Evolutionary conservation across 2,329 filamentous ascomycete genomes (phyloP).

Genomic region (Aspergillus jensenii): DNA sequence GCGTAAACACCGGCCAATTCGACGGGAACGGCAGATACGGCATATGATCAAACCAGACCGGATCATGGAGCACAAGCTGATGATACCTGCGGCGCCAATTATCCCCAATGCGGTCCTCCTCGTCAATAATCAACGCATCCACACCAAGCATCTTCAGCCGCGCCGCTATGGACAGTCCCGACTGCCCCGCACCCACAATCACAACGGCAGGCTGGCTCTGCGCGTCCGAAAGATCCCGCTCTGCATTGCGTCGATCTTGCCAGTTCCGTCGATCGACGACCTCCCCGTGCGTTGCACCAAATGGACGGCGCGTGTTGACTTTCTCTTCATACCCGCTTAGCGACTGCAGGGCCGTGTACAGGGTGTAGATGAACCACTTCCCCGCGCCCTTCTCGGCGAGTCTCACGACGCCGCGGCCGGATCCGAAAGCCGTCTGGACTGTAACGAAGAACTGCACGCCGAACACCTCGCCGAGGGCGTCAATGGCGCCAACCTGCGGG

Average conservation of each 20-base stretch:
- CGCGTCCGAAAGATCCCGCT: slow-evolving; percentile 50
- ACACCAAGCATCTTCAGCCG: slow-evolving; percentile 61
- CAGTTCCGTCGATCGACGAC: slow-evolving; percentile 59
- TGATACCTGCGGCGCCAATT: slow-evolving; percentile 65
- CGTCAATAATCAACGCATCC: slow-evolving; percentile 58
- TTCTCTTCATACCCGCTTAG: slow-evolving; percentile 57
- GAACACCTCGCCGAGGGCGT: slow-evolving; percentile 49
- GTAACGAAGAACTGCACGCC: slow-evolving; percentile 60
- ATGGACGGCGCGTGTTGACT: slow-evolving; percentile 48
- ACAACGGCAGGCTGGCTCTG: slow-evolving; percentile 58
- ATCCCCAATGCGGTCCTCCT: slow-evolving; percentile 59
- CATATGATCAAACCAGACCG: slow-evolving; percentile 57
- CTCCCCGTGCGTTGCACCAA: slow-evolving; percentile 58
- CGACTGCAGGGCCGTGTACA: slow-evolving; percentile 61
- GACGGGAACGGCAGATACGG: slow-evolving; percentile 65
- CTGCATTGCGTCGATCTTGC: slow-evolving; percentile 53
- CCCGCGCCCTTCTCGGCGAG: slow-evolving; percentile 43
- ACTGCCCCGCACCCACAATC: slow-evolving; percentile 65
- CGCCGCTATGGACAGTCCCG: slow-evolving; percentile 58
- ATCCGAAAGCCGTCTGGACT: slow-evolving; percentile 55
- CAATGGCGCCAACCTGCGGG: slow-evolving; percentile 50
- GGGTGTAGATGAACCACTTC: slow-evolving; percentile 62
- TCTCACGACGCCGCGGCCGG: slow-evolving; percentile 57
- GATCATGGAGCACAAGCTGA: slow-evolving; percentile 67
- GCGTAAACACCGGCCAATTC: slow-evolving; percentile 68